phyloP scores from a whole-genome alignment of 2,329 filamentous ascomycete species.

The Pseudogymnoascus sp. region DNA sequence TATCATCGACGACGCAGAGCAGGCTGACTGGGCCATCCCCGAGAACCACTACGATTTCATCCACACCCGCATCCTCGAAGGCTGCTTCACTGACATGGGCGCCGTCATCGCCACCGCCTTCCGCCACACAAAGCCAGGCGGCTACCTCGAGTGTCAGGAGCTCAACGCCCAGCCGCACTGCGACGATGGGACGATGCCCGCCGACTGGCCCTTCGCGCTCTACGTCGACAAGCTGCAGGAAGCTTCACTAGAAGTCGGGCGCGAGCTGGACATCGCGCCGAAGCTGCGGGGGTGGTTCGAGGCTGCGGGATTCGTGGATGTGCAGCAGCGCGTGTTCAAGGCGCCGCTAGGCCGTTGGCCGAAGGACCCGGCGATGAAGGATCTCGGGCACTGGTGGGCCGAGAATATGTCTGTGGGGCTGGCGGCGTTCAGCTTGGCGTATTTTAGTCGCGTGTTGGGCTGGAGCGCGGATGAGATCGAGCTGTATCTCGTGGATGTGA shows the following conservation, averaged over 20 bases:
- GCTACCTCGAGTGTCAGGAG: slow-evolving; percentile 21
- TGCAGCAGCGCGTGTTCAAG: slow-evolving; percentile 30
- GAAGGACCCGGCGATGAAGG: slow-evolving; percentile 25
- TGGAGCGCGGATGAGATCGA: slow-evolving; percentile 28
- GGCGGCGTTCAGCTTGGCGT: slow-evolving; percentile 22
- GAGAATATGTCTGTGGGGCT: slow-evolving; percentile 24
- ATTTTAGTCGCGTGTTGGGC: slow-evolving; percentile 21
- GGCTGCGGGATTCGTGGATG: slow-evolving; percentile 26
- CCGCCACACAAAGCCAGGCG: slow-evolving; percentile 17
- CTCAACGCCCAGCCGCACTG: slow-evolving; percentile 22
- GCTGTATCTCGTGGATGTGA: slow-evolving; percentile 20
- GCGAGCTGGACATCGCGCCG: slow-evolving; percentile 28
- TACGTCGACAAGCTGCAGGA: slow-evolving; percentile 33
- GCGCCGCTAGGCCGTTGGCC: slow-evolving; percentile 48
- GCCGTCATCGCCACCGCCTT: slow-evolving; percentile 17
- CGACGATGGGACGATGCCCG: slow-evolving; percentile 40
- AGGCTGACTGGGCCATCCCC: slow-evolving; percentile 40
- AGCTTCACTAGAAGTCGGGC: slow-evolving; percentile 19
- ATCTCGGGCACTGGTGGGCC: slow-evolving; percentile 20
- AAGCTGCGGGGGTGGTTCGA: slow-evolving; percentile 19
- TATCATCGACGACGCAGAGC: slow-evolving; percentile 40
- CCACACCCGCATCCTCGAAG: slow-evolving; percentile 47
- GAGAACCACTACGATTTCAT: slow-evolving; percentile 49
- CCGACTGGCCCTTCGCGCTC: slow-evolving; percentile 33
- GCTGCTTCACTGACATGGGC: slow-evolving; percentile 49